Evolutionary conservation across 1,139 yeast species (phyloP).

Genomic region (Saccharomyces hybrid): DNA sequence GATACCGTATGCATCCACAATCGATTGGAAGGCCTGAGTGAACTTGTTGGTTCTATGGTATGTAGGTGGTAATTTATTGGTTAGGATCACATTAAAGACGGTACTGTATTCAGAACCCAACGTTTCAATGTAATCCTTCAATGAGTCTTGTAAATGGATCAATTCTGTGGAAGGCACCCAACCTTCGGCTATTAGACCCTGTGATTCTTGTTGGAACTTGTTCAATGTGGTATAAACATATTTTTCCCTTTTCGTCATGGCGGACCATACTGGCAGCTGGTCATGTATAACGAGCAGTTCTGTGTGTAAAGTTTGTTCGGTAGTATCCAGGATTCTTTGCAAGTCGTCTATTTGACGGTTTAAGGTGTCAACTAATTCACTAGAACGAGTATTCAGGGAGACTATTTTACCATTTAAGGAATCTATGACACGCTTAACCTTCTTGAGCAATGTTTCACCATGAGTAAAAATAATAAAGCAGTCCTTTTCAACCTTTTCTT

Average conservation of each 20-base stretch:
- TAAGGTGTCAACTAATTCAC: conserved; percentile 36
- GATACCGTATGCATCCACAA: conserved; percentile 75
- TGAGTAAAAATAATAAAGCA: conserved; percentile 65
- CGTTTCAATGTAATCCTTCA: conserved; percentile 34
- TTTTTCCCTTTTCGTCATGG: conserved; percentile 61
- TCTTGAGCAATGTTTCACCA: conserved; percentile 51
- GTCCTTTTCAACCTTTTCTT: conserved; percentile 44
- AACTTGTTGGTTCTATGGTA: conserved; percentile 70
- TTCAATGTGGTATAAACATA: conserved; percentile 63
- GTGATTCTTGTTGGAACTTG: conserved; percentile 55
- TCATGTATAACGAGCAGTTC: conserved; percentile 63
- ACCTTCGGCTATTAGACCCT: conserved; percentile 68
- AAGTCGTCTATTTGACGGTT: conserved; percentile 50
- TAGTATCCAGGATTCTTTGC: conserved; percentile 47
- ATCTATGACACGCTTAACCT: conserved; percentile 54
- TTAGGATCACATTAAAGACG: conserved; percentile 56
- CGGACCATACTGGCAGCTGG: conserved; percentile 63
- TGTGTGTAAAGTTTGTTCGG: conserved; percentile 55
- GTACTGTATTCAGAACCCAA: conserved; percentile 47
- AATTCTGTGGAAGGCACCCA: conserved; percentile 68
- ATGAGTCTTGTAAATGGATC: conserved; percentile 25
- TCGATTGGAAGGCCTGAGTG: conserved; percentile 67
- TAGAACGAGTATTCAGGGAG: conserved; percentile 36
- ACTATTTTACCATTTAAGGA: conserved; percentile 60
- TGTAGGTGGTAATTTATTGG: conserved; percentile 71